Percentiles rank a stretch among this genome's conserved stretches.
These are phyloP conservation scores for Phytophthora syringae DNA, from an alignment of 352 stramenopile genomes.

Conservation along the genomic window DNA sequence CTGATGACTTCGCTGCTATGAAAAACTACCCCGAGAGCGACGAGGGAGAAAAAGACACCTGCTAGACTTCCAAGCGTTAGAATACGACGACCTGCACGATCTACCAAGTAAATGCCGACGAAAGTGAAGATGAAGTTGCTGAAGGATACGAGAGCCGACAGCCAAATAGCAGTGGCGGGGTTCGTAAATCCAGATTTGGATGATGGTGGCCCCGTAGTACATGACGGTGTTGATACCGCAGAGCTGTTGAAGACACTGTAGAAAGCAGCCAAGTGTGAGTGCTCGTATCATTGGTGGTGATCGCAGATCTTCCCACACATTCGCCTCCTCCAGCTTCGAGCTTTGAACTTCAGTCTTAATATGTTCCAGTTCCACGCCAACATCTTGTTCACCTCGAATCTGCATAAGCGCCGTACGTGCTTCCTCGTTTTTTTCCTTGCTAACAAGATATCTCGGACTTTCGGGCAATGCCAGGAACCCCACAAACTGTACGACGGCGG, in stretches of 20 bases:
- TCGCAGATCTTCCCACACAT: slow-evolving; percentile 44
- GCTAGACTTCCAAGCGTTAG: slow-evolving; percentile 19
- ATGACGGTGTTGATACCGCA: slow-evolving; percentile 87
- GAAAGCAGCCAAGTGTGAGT: slow-evolving; percentile 53
- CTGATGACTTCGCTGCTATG: slow-evolving; percentile 7
- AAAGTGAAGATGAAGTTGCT: slow-evolving; percentile 29
- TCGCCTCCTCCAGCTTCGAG: slow-evolving; percentile 25
- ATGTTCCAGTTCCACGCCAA: slow-evolving; percentile 61
- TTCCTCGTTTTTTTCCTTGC: slow-evolving; percentile 45
- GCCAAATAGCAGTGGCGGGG: slow-evolving; percentile 68
- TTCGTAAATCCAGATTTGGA: slow-evolving; percentile 78
- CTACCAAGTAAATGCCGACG: slow-evolving; percentile 22
- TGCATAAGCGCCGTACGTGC: slow-evolving; percentile 52
- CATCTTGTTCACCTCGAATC: slow-evolving; percentile 60
- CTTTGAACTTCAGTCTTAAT: slow-evolving; percentile 61
- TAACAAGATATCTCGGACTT: slow-evolving; percentile 67
- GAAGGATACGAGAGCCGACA: slow-evolving; percentile 58
- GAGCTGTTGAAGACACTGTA: slow-evolving; percentile 58
- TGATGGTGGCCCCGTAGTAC: slow-evolving; percentile 82
- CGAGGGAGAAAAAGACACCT: slow-evolving; percentile 21
- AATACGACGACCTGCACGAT: slow-evolving; percentile 11
- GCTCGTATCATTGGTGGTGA: slow-evolving; percentile 42
- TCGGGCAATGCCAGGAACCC: slow-evolving; percentile 75
- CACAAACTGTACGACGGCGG: slow-evolving; percentile 67
- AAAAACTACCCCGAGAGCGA: slow-evolving; percentile 20